Base-by-base conservation (phyloP, 495 filamentous ascomycete species). In the Hypoxylon subgilvum region DNA sequence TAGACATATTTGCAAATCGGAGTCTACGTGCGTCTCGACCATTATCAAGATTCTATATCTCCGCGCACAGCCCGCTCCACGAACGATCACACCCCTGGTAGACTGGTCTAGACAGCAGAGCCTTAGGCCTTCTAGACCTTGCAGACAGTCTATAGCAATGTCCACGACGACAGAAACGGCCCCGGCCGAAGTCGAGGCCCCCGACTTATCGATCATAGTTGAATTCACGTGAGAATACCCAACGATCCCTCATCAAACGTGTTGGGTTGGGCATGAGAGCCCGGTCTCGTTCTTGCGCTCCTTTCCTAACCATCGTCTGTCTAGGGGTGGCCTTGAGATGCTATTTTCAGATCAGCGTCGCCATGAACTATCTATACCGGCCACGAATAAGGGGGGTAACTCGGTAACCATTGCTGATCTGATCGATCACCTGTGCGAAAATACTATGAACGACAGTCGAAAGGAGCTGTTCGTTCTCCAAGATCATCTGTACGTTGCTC, bases 261-360 rank as follows among this genome's bases (percentile, higher is more conserved):
- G 31, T 35, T 35, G 31, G 31, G 31, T n/a, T n/a, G 12, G 7
- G 31, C 9, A 35, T 30, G 27, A 30, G 27, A 10, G 5, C 10
- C 27, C 27, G 27, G 10, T 10, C 27, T 30, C 27, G 10, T 25
- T 19, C 6, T 17, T 31, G 25, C 13, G n/a, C n/a, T 1, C 21
- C 19, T 19, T 41, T 52, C 40, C 62, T 61, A 32, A 62, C 56
- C 9, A 31, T n/a, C n/a, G n/a, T n/a, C 31, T 32, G 48, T 30
- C 43, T 44, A 96, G 94, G 57, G 94, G 94, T 42, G 94, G 94
- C 14, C 84, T 98, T n/a, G 94, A 98, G 72, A 86, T 96, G 71
- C 84, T 98, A 49, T 98, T 98, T 71, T 83, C 86, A 14, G 90
- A 96, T 67, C 76, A 89, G 69, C 82, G 84, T 39, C 87, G 84